A percentile compares a stretch with the other conserved stretches of the same genome.
Conservation (phyloP, 2,329 filamentous ascomycete species). For the Aspergillus arachidicola region DNA sequence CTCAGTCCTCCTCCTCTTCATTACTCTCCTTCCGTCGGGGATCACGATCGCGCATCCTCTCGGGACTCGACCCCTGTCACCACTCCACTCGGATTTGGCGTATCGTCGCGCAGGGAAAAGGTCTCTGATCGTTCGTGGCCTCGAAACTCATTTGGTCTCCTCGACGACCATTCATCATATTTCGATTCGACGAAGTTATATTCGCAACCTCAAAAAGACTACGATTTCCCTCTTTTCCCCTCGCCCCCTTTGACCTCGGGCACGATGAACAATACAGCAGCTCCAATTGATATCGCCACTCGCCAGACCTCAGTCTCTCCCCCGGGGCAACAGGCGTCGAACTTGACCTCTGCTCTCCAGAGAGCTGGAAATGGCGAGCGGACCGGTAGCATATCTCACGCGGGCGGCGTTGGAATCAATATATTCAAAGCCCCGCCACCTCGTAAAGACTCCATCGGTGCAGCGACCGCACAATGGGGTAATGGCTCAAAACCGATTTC, state of each 20-base stretch:
- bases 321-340: conserved; percentile 62
- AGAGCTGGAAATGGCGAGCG: conserved; percentile 48
- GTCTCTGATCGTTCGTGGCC: conserved; percentile 49
- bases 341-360: conserved; percentile 64
- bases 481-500: conserved; percentile 63
- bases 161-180: conserved; percentile 35
- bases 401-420: conserved; percentile 41
- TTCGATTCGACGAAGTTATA: conserved; percentile 22
- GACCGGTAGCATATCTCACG: conserved; percentile 47
- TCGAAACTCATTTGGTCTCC: conserved; percentile 39
- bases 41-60: conserved; percentile 53
- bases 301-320: conserved; percentile 62
- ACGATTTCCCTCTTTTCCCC: conserved; percentile 44
- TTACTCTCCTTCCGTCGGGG: conserved; percentile 53
- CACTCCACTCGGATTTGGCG: conserved; percentile 53
- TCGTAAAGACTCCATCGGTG: conserved; percentile 59
- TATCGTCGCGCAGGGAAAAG: conserved; percentile 47
- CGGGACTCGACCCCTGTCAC: conserved; percentile 51
- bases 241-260: conserved; percentile 33
- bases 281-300: conserved; percentile 63
- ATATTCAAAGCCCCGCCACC: conserved; percentile 44
- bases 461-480: conserved; percentile 56
- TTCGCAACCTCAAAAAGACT: conserved; percentile 30
- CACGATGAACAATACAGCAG: conserved; percentile 56
- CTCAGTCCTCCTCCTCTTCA: conserved; percentile 51